phyloP scores from a whole-genome alignment of 805 yeast genomes.

The Ogataea haglerorum region DNA sequence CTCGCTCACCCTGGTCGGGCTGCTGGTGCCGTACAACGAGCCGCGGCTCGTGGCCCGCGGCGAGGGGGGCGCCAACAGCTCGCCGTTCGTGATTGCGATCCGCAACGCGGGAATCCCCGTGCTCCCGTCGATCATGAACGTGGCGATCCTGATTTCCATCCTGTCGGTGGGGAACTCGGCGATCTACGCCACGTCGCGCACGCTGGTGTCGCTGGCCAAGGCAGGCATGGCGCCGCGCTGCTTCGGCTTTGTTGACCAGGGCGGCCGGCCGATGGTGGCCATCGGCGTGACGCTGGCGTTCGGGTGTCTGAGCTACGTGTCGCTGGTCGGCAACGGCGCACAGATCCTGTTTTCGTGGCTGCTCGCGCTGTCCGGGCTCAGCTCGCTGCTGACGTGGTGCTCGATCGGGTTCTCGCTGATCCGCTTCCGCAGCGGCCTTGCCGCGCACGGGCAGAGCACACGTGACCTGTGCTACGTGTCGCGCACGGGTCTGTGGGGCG shows the following conservation, averaged over 20 bases:
- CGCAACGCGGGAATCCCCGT: conserved; percentile 34
- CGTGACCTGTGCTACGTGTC: conserved; percentile 42
- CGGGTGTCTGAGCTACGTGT: conserved; percentile 44
- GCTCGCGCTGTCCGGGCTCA: conserved; percentile 46
- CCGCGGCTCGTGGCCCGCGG: conserved; percentile 30
- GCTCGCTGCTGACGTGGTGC: conserved; percentile 49
- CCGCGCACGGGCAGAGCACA: conserved; percentile 38
- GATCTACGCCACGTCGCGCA: conserved; percentile 56
- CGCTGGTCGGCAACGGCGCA: conserved; percentile 40
- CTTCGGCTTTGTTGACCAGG: conserved; percentile 44
- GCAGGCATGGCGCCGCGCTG: conserved; percentile 43
- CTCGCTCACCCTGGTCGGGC: conserved; percentile 42
- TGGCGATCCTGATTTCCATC: conserved; percentile 39
- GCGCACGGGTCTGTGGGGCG: conserved; percentile 42
- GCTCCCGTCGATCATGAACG: conserved; percentile 40
- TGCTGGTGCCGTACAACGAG: conserved; percentile 45
- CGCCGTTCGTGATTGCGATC: conserved; percentile 50
- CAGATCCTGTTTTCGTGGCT: conserved; percentile 45
- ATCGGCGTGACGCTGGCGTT: conserved; percentile 37
- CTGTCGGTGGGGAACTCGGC: conserved; percentile 51
- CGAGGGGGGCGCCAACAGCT: conserved; percentile 34
- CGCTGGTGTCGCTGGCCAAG: conserved; percentile 44
- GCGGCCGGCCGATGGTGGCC: conserved; percentile 49
- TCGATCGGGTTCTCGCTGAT: conserved; percentile 43
- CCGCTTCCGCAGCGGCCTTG: conserved; percentile 45